phyloP scores from a whole-genome alignment of 108 stramenopile genomes.

The Cyclotella choctawhatcheeana region DNA sequence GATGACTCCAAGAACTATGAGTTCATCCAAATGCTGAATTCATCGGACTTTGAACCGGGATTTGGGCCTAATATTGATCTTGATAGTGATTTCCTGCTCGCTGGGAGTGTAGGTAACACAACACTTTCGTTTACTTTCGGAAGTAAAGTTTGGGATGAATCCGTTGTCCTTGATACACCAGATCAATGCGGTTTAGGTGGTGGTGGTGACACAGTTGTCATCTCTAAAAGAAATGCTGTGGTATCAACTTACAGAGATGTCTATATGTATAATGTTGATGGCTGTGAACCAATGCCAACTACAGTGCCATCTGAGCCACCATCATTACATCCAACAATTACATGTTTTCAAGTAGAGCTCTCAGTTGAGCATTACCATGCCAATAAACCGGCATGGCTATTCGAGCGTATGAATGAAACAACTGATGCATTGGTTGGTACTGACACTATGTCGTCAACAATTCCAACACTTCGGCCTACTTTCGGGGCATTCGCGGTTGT shows the following conservation, averaged over 20 bases:
- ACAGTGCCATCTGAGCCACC: slow-evolving; percentile 8
- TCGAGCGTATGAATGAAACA: slow-evolving; percentile 3
- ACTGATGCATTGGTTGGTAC: no score
- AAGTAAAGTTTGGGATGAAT: background rate
- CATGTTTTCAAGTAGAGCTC: background rate
- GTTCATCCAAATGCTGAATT: background rate
- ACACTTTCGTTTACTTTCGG: background rate
- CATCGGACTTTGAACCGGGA: background rate
- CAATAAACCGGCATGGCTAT: background rate
- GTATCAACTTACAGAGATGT: background rate
- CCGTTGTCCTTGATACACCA: background rate
- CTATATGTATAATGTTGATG: background rate
- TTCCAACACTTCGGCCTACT: slow-evolving; percentile 2
- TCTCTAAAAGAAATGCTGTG: slow-evolving; percentile 9
- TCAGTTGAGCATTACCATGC: slow-evolving; percentile 3
- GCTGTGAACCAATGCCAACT: background rate
- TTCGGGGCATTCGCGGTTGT: background rate
- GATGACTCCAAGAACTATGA: background rate
- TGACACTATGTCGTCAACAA: background rate
- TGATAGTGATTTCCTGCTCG: background rate
- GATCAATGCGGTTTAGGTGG: background rate
- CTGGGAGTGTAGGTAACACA: slow-evolving; percentile 2
- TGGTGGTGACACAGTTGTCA: background rate
- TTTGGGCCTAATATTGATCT: slow-evolving; percentile 6
- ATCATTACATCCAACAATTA: background rate